Conservation (phyloP, 2,329 filamentous ascomycete genomes). For the Leptographium flavum region DNA sequence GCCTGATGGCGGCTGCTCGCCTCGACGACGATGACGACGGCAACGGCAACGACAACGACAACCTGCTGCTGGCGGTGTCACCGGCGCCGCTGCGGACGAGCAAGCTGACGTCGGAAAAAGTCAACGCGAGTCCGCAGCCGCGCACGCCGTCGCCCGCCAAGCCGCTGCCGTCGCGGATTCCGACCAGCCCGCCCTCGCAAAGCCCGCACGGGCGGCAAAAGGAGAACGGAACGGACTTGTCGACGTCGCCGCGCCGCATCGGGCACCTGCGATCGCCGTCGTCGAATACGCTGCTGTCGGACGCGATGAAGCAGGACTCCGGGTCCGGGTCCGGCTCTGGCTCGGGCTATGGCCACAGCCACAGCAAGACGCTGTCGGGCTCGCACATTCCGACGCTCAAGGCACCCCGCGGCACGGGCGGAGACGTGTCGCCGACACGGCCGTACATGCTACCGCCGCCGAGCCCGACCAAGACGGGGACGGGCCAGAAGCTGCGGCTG, state of each 20-base stretch:
- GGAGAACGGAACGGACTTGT: constrained; percentile 23
- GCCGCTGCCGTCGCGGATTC: no score
- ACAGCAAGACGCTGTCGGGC: constrained; percentile 36
- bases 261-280: not conserved
- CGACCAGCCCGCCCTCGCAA: constrained; percentile 31
- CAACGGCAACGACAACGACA: constrained; percentile 31
- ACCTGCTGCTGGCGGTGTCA: constrained; percentile 13
- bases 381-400: constrained; percentile 39
- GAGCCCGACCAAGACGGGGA: constrained; percentile 24
- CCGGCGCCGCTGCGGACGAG: constrained; percentile 36
- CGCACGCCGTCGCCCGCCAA: constrained; percentile 30
- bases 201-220: constrained; percentile 25
- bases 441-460: constrained; percentile 14
- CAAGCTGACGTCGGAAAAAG: constrained; percentile 40
- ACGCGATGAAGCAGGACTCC: not conserved
- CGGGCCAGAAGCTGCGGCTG: constrained; percentile 43
- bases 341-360: constrained; percentile 12
- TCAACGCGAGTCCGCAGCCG: constrained; percentile 32
- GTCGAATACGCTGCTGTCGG: not conserved
- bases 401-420: constrained; percentile 18
- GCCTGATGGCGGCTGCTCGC: constrained; percentile 46
- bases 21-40: constrained; percentile 27
- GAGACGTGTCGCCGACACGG: constrained; percentile 13
- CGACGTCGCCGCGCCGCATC: not conserved
- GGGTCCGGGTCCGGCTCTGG: no score